Base-by-base conservation (phyloP, 768 basidiomycete genomes). In the Leccinum rimulosum region DNA sequence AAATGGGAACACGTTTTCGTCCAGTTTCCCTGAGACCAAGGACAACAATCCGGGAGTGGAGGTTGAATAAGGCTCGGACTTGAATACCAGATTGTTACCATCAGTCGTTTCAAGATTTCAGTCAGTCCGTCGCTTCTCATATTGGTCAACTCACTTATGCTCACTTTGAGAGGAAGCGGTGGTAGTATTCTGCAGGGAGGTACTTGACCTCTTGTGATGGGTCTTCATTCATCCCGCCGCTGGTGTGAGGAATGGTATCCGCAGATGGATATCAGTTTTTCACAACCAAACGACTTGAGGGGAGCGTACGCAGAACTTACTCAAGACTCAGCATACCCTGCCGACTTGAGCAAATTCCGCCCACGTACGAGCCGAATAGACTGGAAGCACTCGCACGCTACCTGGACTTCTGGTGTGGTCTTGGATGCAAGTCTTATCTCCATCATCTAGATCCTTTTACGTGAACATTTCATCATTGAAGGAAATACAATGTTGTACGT, bases 181-280 rank as follows among this genome's bases (percentile, higher is more conserved):
- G 51, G 68, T 89, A 88, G 69, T 76, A 84, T 14, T 75, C 77
- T 25, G 77, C 68, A 14, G 86, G 82, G 12, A 86, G 22, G 50
- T 17, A 17, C 38, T 17, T 40, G 38, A 40, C 17, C 25, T 48
- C 48, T 30, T 17, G 15, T 19, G 50, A 49, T 33, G 8, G 19
- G 17, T 31, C 59, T 43, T 38, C 51, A 11, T 56, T 58, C 15
- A 30, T 40, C 30, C 43, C 47, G 25, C 53, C 53, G 25, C 52
- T 45, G 3, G 52, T 50, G 36, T n/a, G 53, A 40, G 25, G 50
- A 50, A 25, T 25, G 9, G 11, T 25, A 10, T 6, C 19, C 38
- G 30, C n/a, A 51, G 47, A 48, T 22, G 22, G 50, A 36, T 50
- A 19, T 36, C n/a, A 38, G 33, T 45, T 50, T 43, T 50, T 58